These are phyloP conservation scores for Penicillium sp. DNA, from an alignment of 2,329 filamentous ascomycete species.

Conservation along the genomic window DNA sequence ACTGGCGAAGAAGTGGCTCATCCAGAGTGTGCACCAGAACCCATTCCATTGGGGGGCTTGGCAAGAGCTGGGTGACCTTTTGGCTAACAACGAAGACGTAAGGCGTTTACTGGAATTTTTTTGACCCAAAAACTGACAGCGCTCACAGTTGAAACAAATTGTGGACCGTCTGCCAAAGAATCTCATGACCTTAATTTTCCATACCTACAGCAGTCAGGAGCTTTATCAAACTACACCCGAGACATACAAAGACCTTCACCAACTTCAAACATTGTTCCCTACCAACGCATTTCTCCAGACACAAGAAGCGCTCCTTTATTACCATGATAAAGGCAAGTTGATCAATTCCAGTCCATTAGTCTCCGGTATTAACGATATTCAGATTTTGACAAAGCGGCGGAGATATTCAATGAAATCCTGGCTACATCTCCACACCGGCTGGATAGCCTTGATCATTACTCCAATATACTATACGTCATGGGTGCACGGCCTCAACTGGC, in stretches of 20 bases:
- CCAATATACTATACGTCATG: constrained; percentile 95
- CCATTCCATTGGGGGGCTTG: constrained; percentile 98
- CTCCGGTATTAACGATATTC: background rate
- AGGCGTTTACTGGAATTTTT: constrained; percentile 28
- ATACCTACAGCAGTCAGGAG: constrained; percentile 85
- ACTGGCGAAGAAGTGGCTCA: constrained; percentile 80
- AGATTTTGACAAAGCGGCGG: constrained; percentile 65
- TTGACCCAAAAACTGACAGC: constrained; percentile 16
- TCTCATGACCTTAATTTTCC: constrained; percentile 91
- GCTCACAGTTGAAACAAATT: constrained; percentile 66
- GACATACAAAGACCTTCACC: constrained; percentile 71
- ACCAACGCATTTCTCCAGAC: constrained; percentile 86
- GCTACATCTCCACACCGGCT: constrained; percentile 68
- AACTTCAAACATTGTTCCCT: constrained; percentile 82
- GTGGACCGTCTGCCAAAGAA: constrained; percentile 77
- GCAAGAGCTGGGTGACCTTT: constrained; percentile 83
- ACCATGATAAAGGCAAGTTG: constrained; percentile 73
- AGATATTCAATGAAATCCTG: constrained; percentile 67
- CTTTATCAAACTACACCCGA: constrained; percentile 81
- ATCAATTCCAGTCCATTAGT: background rate
- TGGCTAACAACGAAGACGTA: constrained; percentile 79
- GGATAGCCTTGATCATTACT: constrained; percentile 92
- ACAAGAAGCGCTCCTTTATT: constrained; percentile 81
- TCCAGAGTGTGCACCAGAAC: constrained; percentile 82
- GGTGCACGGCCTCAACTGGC: constrained; percentile 83